Percentiles rank a stretch among this genome's conserved stretches.
Conservation (phyloP, 176 grass and related monocot genomes). For the Oryza coarctata region DNA sequence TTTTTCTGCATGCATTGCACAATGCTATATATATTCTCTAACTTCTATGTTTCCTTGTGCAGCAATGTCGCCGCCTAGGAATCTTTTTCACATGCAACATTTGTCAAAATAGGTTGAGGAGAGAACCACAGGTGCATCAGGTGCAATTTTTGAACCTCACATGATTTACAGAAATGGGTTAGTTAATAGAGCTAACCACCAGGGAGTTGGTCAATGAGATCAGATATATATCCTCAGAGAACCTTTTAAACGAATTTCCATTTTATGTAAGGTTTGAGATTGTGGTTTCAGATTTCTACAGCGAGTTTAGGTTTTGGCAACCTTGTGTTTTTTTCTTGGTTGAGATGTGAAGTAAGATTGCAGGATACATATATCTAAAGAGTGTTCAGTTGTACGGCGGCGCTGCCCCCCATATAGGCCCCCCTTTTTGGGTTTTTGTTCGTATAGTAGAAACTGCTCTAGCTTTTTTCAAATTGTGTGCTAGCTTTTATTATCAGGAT, state of each 20-base stretch:
- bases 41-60: slow-evolving; percentile 12
- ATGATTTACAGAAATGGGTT: slow-evolving; percentile 61
- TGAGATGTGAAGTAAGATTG: slow-evolving; percentile 84
- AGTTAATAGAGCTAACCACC: slow-evolving; percentile 76
- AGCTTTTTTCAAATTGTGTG: slow-evolving; percentile 51
- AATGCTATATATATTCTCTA: background rate
- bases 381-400: slow-evolving; percentile 74
- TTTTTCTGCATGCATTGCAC: background rate
- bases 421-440: slow-evolving; percentile 50
- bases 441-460: slow-evolving; percentile 53
- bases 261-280: slow-evolving; percentile 76
- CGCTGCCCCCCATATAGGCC: slow-evolving; percentile 43
- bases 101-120: slow-evolving; percentile 81
- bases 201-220: slow-evolving; percentile 61
- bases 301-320: slow-evolving; percentile 52
- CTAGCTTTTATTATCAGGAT: slow-evolving; percentile 60
- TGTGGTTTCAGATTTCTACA: slow-evolving; percentile 63
- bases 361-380: slow-evolving; percentile 69
- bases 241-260: slow-evolving; percentile 50
- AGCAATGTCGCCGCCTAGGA: slow-evolving; percentile 70
- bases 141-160: slow-evolving; percentile 63
- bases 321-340: slow-evolving; percentile 51
- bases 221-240: slow-evolving; percentile 47
- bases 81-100: slow-evolving; percentile 67
- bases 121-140: slow-evolving; percentile 49